These are phyloP conservation scores for Clonostachys sp. DNA, from an alignment of 2,329 filamentous ascomycete genomes.

Conservation along the genomic window DNA sequence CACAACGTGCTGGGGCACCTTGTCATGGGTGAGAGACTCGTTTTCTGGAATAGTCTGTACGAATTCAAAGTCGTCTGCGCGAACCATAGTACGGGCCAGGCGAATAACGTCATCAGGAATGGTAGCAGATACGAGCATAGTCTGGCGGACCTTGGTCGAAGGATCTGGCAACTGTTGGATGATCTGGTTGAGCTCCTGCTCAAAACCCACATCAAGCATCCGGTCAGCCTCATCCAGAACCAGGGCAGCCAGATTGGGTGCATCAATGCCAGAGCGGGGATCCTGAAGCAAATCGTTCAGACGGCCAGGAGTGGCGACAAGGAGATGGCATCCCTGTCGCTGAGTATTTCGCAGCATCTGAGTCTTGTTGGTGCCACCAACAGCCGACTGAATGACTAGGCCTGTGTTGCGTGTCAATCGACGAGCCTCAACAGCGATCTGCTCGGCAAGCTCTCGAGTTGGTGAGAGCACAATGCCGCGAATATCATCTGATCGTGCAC, in stretches of 20 bases:
- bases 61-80: slow-evolving; percentile 76
- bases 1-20: slow-evolving; percentile 76
- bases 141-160: slow-evolving; percentile 68
- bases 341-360: slow-evolving; percentile 64
- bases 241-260: slow-evolving; percentile 82
- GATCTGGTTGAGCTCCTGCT: slow-evolving; percentile 60
- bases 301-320: slow-evolving; percentile 88
- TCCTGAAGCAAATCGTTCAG: slow-evolving; percentile 78
- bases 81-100: slow-evolving; percentile 74
- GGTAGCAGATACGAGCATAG: slow-evolving; percentile 92
- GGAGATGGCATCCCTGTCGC: slow-evolving; percentile 75
- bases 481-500: slow-evolving; percentile 50
- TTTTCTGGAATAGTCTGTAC: slow-evolving; percentile 82
- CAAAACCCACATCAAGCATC: slow-evolving; percentile 93
- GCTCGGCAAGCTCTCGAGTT: slow-evolving; percentile 75
- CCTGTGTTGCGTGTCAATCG: slow-evolving; percentile 63
- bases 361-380: slow-evolving; percentile 82
- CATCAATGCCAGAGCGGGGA: slow-evolving; percentile 53
- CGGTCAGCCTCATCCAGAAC: slow-evolving; percentile 97
- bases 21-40: slow-evolving; percentile 79
- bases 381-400: slow-evolving; percentile 69
- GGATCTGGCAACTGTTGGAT: slow-evolving; percentile 58
- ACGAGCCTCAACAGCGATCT: slow-evolving; percentile 75
- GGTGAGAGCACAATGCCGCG: slow-evolving; percentile 72
- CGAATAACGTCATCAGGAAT: slow-evolving; percentile 78